Evolutionary conservation across 345 rosid species (phyloP), one percentile per base, ranked within the genome.

Genomic region (Syzygium oleosum): DNA sequence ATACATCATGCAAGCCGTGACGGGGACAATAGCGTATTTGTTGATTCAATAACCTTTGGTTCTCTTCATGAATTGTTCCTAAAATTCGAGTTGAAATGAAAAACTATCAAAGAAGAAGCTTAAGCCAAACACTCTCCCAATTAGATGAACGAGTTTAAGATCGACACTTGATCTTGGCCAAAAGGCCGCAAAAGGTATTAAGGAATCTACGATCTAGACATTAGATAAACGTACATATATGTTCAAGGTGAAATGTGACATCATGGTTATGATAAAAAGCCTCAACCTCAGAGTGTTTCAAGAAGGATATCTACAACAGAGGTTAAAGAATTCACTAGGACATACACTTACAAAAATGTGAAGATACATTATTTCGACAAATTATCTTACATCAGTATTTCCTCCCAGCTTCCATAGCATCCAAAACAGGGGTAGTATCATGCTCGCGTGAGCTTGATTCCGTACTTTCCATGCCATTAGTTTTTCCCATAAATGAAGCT

Each of bases 381-480:
- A 38, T 34, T 34, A 38, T 19, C 38, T 34, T 63, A 63, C 29
- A 15, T 79, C 85, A 63, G 34, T 87, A 55, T 56, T 84, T 78
- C 79, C 87, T 78, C 85, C 87, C 87, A 56, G 87, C 56, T 85
- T 88, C 89, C 85, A 85, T 85, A 8, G 54, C 84, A 58, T 21
- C 53, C 41, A 52, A 63, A 88, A 52, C 89, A 46, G 65, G 55
- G 53, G 16, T 17, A 16, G 43, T 29, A 46, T 88, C 83, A 49
- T 27, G 15, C 31, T 41, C 51, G 43, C 23, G 25, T 12, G 86
- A n/a, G 68, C 49, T 53, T 29, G 83, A 73, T 61, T 63, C 87
- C 9, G 55, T 51, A 65, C 53, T 54, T 59, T 46, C 9, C 51
- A 10, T 25, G 34, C 52, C 73, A 52, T 86, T 65, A 46, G 49